Percentiles rank a stretch among this genome's conserved stretches.
Evolutionary conservation across 176 grass and related monocot genomes (phyloP).

Genomic region (Zea mays): DNA sequence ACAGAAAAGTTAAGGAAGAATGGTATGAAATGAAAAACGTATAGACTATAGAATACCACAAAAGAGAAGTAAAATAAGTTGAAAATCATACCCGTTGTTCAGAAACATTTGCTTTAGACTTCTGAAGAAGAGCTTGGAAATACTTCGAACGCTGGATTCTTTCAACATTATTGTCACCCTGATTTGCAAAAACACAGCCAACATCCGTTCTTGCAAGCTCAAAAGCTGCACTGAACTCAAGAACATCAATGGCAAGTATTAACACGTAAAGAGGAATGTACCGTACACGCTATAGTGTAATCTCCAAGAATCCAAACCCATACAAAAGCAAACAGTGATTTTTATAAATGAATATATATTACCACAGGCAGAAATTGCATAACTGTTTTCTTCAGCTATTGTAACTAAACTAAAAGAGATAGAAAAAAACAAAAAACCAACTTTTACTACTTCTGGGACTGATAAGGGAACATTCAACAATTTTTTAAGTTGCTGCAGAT

Average conservation of each 20-base stretch:
- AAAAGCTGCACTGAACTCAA: conserved; percentile 73
- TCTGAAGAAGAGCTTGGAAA: conserved; percentile 61
- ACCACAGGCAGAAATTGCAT: conserved; percentile 6
- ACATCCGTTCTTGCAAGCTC: conserved; percentile 64
- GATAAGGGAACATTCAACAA: neutral
- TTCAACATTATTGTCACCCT: conserved; percentile 59
- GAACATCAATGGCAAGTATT: conserved; percentile 29
- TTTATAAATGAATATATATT: neutral
- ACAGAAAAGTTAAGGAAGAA: conserved; percentile 20
- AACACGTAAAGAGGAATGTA: neutral
- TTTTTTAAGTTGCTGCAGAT: neutral
- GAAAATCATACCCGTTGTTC: conserved; percentile 46
- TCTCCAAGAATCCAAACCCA: neutral
- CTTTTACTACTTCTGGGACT: neutral
- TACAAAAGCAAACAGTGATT: conserved; percentile 16
- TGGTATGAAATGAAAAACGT: neutral
- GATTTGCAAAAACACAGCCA: conserved; percentile 56
- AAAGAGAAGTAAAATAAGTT: conserved; percentile 15
- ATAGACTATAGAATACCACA: neutral
- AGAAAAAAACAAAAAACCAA: neutral
- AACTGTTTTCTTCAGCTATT: neutral
- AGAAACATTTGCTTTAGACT: conserved; percentile 53
- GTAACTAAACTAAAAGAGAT: neutral
- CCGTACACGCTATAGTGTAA: conserved; percentile 25
- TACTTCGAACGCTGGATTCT: conserved; percentile 74